phyloP scores from a whole-genome alignment of 2,329 filamentous ascomycete genomes.

The Colletotrichum gigasporum region DNA sequence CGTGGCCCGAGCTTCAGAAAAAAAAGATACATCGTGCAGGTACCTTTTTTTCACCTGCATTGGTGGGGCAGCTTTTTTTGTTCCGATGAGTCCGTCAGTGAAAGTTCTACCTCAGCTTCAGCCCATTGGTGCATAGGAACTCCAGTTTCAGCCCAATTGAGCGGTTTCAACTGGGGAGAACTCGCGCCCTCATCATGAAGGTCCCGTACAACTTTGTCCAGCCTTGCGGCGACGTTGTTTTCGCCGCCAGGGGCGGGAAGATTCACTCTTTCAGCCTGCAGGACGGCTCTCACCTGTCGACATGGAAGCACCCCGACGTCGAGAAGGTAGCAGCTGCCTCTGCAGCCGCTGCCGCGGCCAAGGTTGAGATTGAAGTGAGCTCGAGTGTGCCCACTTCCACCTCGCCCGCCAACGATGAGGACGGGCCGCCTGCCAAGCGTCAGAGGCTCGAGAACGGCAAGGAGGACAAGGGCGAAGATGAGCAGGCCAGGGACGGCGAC shows the following conservation, averaged over 20 bases:
- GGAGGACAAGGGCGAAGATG: constrained; percentile 43
- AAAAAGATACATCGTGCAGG: constrained; percentile 42
- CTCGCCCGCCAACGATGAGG: constrained; percentile 28
- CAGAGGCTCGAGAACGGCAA: constrained; percentile 46
- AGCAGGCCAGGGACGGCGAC: constrained; percentile 33
- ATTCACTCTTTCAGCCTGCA: constrained; percentile 73
- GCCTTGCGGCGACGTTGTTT: constrained; percentile 65
- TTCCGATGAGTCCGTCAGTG: constrained; percentile 11
- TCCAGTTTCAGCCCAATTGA: constrained; percentile 11
- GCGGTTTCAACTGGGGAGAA: background rate
- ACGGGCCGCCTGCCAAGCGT: constrained; percentile 53
- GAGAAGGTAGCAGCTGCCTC: constrained; percentile 40
- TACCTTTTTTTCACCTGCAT: constrained; percentile 43
- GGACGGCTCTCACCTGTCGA: constrained; percentile 66
- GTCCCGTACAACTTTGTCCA: constrained; percentile 74
- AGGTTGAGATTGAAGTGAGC: constrained; percentile 39
- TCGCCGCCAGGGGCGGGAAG: constrained; percentile 78
- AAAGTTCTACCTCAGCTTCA: constrained; percentile 20
- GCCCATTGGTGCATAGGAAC: background rate
- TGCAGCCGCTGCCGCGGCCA: constrained; percentile 33
- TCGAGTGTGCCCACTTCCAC: constrained; percentile 30
- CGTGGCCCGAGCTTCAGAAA: constrained; percentile 15
- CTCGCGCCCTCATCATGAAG: constrained; percentile 45
- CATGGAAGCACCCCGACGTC: constrained; percentile 66
- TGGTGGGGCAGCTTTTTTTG: constrained; percentile 3